Evolutionary conservation across 2,329 filamentous ascomycete genomes (phyloP), one percentile per base, ranked within the genome.

Genomic region (Monilinia fructigena): DNA sequence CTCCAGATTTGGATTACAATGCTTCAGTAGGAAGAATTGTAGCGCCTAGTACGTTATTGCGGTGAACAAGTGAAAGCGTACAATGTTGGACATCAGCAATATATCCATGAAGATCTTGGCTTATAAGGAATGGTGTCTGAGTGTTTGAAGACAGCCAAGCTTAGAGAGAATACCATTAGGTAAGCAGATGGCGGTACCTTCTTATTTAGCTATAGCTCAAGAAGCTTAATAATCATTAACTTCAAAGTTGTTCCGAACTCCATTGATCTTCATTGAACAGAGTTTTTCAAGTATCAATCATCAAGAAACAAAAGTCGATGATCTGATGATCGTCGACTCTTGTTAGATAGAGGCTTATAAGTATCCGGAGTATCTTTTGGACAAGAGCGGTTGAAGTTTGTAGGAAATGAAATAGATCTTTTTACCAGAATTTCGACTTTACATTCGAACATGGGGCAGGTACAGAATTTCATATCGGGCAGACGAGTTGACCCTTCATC

Each of bases 381-480:
- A 26, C 6, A 12, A 23, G n/a, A 23, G 26, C n/a, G 2, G 23
- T 26, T 35, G 12, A 38, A 23, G 18, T 7, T 50, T 18, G n/a
- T 12, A 50, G 28, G 26, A 2, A 2, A 38, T 60, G 58, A 48
- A 35, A 42, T 4, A 60, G 7, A 26, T 50, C 11, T 4, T 26
- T 50, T 50, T 26, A 20, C 10, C 1, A 38, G 7, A 45, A 59
- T 31, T n/a, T 26, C 20, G 28, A 38, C 20, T 38, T 38, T n/a
- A 18, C 42, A 47, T 50, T 50, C 35, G 12, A 28, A 59, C 26
- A 68, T 73, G 67, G 67, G 68, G 20, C 70, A 62, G 8, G 7
- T 75, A 35, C 66, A 60, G 14, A 70, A 71, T 53, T 75, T 75
- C 63, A 35, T 76, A 61, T 71, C 65, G 10, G 72, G 72, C n/a